Evolutionary conservation across 345 rosid species (phyloP), one percentile per base, ranked within the genome.

Genomic region (Luvunga scandens): DNA sequence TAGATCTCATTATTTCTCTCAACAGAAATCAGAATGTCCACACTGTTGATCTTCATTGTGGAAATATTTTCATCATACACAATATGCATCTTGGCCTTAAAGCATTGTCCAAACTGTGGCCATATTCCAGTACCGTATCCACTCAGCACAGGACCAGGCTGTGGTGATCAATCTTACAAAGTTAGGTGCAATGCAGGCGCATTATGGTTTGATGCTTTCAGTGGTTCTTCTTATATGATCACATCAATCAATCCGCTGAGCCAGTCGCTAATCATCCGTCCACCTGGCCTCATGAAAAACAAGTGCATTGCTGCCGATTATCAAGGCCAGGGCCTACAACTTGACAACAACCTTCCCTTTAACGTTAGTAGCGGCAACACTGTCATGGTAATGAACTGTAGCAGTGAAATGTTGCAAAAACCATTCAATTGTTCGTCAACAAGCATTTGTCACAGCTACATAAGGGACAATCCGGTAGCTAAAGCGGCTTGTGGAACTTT

Each of bases 161-260:
- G 91, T 68, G 89, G 93, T 56, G 87, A 88, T 74, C 90, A 79
- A 34, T 67, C 76, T 0, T 88, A 88, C 85, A 82, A 76, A 69
- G 76, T 88, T 67, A 79, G 80, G n/a, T 89, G 93, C 76, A 72
- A 79, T 2, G 28, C 77, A 5, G 75, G 83, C 0, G 22, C 75
- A 1, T 79, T 88, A 5, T 7, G 78, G 42, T 87, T 88, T 65
- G 83, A 84, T n/a, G 75, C 88, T 4, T 16, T 83, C 69, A 87
- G 81, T 77, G 81, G 55, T 71, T 81, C 88, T 22, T 28, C 48
- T 45, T 87, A 85, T 66, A 69, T 78, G 30, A 81, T 89, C 80
- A 71, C 48, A 57, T 66, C 83, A 63, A 72, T 89, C 78, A 24
- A 76, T 67, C 80, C 85, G 0, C 68, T 50, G 5, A 80, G 4